Conservation (phyloP, 1,139 yeast species). For the Yamadazyma aaseri region DNA sequence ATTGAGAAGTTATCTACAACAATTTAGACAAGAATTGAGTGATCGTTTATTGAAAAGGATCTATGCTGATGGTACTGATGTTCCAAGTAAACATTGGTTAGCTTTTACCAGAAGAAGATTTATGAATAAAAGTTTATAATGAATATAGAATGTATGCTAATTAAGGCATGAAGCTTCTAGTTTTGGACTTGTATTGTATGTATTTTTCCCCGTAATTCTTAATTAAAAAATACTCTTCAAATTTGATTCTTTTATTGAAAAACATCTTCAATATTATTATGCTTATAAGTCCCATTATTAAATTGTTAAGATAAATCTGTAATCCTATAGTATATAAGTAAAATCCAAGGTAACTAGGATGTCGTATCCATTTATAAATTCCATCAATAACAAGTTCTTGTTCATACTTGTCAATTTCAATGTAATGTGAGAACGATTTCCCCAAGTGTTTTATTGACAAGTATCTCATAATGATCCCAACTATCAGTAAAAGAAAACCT, state of each 20-base stretch:
- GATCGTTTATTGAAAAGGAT: slow-evolving; percentile 73
- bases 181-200: slow-evolving; percentile 22
- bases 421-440: slow-evolving; percentile 35
- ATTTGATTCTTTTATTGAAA: slow-evolving; percentile 31
- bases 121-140: slow-evolving; percentile 75
- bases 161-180: slow-evolving; percentile 33
- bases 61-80: slow-evolving; percentile 52
- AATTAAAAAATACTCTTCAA: slow-evolving; percentile 37
- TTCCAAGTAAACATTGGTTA: slow-evolving; percentile 85
- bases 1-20: slow-evolving; percentile 77
- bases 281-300: slow-evolving; percentile 19
- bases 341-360: slow-evolving; percentile 47
- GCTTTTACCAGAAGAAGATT: slow-evolving; percentile 93
- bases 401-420: slow-evolving; percentile 13
- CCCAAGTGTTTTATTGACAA: slow-evolving; percentile 38
- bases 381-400: slow-evolving; percentile 30
- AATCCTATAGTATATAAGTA: slow-evolving; percentile 36
- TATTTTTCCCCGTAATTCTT: slow-evolving; percentile 31
- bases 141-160: slow-evolving; percentile 8
- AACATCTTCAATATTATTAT: slow-evolving; percentile 24
- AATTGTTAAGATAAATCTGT: slow-evolving; percentile 29
- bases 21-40: slow-evolving; percentile 93
- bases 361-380: slow-evolving; percentile 29
- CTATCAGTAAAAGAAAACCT: slow-evolving; percentile 8
- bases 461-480: slow-evolving; percentile 21